phyloP scores from a whole-genome alignment of 1,284 basidiomycete species.

The Xanthoconium separans region DNA sequence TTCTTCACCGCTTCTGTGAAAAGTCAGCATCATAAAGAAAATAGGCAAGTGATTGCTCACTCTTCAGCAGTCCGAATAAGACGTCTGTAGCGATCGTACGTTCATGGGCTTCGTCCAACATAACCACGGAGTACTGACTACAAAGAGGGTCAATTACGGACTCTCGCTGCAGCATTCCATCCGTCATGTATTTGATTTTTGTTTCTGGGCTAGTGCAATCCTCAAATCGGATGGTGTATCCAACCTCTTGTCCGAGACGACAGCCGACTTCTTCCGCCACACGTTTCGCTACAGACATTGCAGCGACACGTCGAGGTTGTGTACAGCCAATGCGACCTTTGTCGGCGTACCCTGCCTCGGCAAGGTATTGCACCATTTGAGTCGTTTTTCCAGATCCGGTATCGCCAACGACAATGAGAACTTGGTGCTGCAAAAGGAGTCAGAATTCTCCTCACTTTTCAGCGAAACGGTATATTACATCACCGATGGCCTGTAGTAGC shows the following conservation, averaged over 20 bases:
- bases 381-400: constrained; percentile 94
- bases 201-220: constrained; percentile 98
- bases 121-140: constrained; percentile 91
- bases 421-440: constrained; percentile 74
- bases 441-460: constrained; percentile 13
- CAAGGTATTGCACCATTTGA: constrained; percentile 93
- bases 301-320: constrained; percentile 97
- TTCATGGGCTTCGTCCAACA: constrained; percentile 99
- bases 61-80: constrained; percentile 94
- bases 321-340: constrained; percentile 93
- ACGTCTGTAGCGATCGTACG: constrained; percentile 98
- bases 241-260: constrained; percentile 94
- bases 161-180: constrained; percentile 98
- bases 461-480: constrained; percentile 51
- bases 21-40: constrained; percentile 18
- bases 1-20: constrained; percentile 86
- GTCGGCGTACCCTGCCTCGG: constrained; percentile 87
- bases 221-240: constrained; percentile 99
- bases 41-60: constrained; percentile 49
- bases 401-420: constrained; percentile 92
- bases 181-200: constrained; percentile 99
- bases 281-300: constrained; percentile 99
- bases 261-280: constrained; percentile 98
- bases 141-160: constrained; percentile 94
- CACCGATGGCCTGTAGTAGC: constrained; percentile 86